A percentile compares a stretch with the other conserved stretches of the same genome.
phyloP scores from a whole-genome alignment of 352 stramenopile genomes.

The Globisporangium canariense region DNA sequence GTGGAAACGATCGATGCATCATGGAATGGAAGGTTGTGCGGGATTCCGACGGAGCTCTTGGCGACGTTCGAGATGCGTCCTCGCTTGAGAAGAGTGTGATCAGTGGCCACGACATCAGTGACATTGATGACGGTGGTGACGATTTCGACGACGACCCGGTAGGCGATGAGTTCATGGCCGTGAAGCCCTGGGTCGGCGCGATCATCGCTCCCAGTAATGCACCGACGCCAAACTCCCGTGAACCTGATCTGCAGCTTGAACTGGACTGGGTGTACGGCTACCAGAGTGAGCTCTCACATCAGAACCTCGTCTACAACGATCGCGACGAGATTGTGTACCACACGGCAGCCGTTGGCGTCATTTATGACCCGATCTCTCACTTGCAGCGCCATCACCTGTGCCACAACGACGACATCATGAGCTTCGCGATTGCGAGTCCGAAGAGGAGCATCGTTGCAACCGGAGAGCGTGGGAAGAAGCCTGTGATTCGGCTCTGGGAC shows the following conservation, averaged over 20 bases:
- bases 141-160: slow-evolving; percentile 25
- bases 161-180: slow-evolving; percentile 89
- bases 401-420: slow-evolving; percentile 88
- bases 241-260: slow-evolving; percentile 59
- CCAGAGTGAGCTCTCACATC: slow-evolving; percentile 64
- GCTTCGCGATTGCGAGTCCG: slow-evolving; percentile 59
- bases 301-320: slow-evolving; percentile 79
- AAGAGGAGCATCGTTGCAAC: slow-evolving; percentile 79
- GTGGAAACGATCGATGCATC: slow-evolving; percentile 84
- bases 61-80: neutral
- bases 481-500: slow-evolving; percentile 80
- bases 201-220: slow-evolving; percentile 77
- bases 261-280: slow-evolving; percentile 87
- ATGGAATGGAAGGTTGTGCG: slow-evolving; percentile 86
- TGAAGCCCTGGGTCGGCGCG: slow-evolving; percentile 86
- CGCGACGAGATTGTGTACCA: slow-evolving; percentile 84
- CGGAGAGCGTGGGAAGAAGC: slow-evolving; percentile 78
- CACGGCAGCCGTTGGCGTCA: slow-evolving; percentile 82
- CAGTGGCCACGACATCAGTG: slow-evolving; percentile 9
- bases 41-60: slow-evolving; percentile 24
- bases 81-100: slow-evolving; percentile 8
- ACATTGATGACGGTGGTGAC: slow-evolving; percentile 9
- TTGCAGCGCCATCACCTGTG: slow-evolving; percentile 78
- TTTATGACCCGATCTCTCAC: slow-evolving; percentile 68
- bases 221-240: slow-evolving; percentile 51